Evolutionary conservation across 2,329 filamentous ascomycete genomes (phyloP).

Genomic region (Escovopsis sp.): DNA sequence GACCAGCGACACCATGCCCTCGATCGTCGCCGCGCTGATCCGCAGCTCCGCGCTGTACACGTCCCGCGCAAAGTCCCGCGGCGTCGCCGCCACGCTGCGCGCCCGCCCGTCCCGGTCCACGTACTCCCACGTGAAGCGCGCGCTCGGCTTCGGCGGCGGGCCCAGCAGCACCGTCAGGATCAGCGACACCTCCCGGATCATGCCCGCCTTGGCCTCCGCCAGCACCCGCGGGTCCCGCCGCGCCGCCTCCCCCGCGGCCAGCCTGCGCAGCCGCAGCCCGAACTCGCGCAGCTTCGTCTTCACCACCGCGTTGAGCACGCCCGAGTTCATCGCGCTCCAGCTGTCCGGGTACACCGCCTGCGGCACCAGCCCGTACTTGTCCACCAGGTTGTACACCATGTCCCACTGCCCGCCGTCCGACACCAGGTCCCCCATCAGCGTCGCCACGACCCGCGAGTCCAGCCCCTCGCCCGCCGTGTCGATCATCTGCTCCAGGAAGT

Average conservation of each 20-base stretch:
- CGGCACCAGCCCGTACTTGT: slow-evolving; percentile 80
- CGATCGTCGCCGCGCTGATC: slow-evolving; percentile 45
- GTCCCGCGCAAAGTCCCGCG: slow-evolving; percentile 56
- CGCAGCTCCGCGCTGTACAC: slow-evolving; percentile 47
- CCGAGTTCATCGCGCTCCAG: slow-evolving; percentile 60
- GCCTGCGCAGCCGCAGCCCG: slow-evolving; percentile 52
- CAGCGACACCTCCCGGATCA: slow-evolving; percentile 66
- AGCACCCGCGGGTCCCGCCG: slow-evolving; percentile 10
- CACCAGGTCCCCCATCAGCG: slow-evolving; percentile 51
- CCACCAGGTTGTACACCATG: slow-evolving; percentile 75
- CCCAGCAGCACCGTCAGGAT: slow-evolving; percentile 75
- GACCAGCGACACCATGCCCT: slow-evolving; percentile 63
- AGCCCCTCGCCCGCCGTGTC: slow-evolving; percentile 57
- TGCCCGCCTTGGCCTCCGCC: slow-evolving; percentile 48
- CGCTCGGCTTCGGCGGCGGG: slow-evolving; percentile 54
- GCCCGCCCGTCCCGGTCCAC: slow-evolving; percentile 53
- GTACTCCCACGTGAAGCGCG: slow-evolving; percentile 69
- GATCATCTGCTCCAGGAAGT: slow-evolving; percentile 72
- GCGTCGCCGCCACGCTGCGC: slow-evolving; percentile 48
- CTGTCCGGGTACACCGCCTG: slow-evolving; percentile 69
- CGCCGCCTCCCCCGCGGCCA: slow-evolving; percentile 25
- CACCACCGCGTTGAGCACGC: slow-evolving; percentile 55
- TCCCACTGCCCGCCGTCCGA: slow-evolving; percentile 83
- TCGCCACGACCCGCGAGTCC: slow-evolving; percentile 58
- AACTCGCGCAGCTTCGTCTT: slow-evolving; percentile 82